Evolutionary conservation across 345 rosid genomes (phyloP).

Genomic region (Microcos paniculata): DNA sequence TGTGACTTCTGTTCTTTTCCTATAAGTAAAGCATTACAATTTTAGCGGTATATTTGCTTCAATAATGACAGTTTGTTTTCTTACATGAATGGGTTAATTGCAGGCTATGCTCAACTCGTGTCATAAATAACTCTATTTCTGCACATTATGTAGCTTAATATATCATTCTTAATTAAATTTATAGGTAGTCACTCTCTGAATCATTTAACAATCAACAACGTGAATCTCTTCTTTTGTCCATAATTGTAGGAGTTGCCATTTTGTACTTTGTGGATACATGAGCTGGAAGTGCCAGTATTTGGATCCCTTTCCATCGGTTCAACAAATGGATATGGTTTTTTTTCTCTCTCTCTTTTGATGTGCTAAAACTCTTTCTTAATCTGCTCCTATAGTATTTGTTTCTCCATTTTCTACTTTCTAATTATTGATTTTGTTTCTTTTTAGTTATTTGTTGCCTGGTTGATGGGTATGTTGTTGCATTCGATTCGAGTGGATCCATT

Average conservation of each 20-base stretch:
- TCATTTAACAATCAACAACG: background rate
- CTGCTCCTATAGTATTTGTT: background rate
- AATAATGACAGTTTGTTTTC: background rate
- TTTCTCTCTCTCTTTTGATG: background rate
- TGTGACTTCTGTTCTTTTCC: background rate
- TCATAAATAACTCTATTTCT: background rate
- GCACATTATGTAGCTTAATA: background rate
- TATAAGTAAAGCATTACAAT: background rate
- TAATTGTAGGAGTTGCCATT: constrained; percentile 66
- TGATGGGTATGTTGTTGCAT: constrained; percentile 68
- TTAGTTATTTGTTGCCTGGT: constrained; percentile 94
- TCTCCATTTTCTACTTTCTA: background rate
- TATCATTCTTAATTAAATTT: background rate
- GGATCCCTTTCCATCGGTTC: constrained; percentile 66
- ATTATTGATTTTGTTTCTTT: constrained; percentile 10
- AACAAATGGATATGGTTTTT: constrained; percentile 49
- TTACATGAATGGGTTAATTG: background rate
- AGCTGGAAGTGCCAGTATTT: constrained; percentile 77
- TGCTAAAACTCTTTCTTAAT: background rate
- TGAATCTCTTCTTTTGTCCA: background rate
- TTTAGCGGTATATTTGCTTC: background rate
- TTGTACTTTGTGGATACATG: constrained; percentile 62
- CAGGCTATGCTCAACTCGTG: background rate
- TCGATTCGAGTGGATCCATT: constrained; percentile 57
- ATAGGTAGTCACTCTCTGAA: background rate